Percentiles rank a stretch among this genome's conserved stretches.
Evolutionary conservation across 768 basidiomycete genomes (phyloP).

Genomic region (Coprinellus aureogranulatus): DNA sequence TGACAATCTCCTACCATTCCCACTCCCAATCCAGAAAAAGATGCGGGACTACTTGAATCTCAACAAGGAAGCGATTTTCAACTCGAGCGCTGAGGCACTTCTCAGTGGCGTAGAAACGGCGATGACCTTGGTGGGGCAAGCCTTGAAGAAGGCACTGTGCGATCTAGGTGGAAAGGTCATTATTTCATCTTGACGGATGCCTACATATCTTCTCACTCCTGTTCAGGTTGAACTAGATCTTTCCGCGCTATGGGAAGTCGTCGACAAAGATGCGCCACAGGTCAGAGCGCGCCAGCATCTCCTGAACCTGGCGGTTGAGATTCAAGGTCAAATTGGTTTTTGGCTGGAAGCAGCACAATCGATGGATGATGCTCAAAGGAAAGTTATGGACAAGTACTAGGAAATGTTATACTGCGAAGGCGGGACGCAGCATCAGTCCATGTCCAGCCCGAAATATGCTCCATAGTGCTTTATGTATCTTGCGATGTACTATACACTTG

Average conservation of each 20-base stretch:
- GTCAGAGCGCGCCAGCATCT: neutral
- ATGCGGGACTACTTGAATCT: neutral
- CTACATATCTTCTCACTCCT: neutral
- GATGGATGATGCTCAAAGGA: neutral
- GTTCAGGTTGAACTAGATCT: neutral
- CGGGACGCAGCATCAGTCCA: too few species aligned
- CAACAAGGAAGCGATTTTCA: neutral
- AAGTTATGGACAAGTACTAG: too few species aligned
- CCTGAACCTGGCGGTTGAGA: neutral
- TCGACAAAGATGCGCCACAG: neutral
- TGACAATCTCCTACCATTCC: too few species aligned
- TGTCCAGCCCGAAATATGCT: too few species aligned
- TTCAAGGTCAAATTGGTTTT: neutral
- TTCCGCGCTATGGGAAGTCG: neutral
- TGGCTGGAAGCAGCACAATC: neutral
- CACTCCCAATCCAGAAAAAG: too few species aligned
- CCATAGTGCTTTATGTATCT: too few species aligned
- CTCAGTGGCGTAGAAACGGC: too few species aligned
- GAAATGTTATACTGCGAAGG: too few species aligned
- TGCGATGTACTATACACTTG: too few species aligned
- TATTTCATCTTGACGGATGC: too few species aligned
- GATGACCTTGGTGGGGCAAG: too few species aligned
- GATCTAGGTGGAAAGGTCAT: neutral
- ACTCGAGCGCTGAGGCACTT: too few species aligned
- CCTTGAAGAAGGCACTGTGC: neutral